Conservation (phyloP, 148 eudicot species). For the Pouteria glomerata region DNA sequence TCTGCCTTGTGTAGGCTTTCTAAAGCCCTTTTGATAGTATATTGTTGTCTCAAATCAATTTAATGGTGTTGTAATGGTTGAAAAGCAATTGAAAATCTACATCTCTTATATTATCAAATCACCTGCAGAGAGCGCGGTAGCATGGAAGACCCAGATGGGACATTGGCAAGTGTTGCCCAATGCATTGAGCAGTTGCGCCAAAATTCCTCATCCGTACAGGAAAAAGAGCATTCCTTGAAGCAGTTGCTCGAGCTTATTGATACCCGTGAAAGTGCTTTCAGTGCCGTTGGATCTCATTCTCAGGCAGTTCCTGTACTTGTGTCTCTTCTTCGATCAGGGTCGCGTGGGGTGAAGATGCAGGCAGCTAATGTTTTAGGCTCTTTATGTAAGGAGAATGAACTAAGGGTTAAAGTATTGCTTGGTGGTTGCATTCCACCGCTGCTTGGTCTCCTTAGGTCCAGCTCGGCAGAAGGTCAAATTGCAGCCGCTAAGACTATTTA, state of each 20-base stretch:
- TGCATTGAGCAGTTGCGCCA: conserved; percentile 97
- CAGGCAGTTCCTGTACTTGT: conserved; percentile 98
- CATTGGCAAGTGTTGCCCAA: conserved; percentile 95
- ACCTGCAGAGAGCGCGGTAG: conserved; percentile 80
- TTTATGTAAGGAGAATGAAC: conserved; percentile 95
- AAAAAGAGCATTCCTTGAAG: conserved; percentile 74
- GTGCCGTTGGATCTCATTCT: conserved; percentile 99
- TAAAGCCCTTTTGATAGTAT: background rate
- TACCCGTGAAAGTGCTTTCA: conserved; percentile 88
- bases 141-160: conserved; percentile 99
- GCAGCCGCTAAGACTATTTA: conserved; percentile 88
- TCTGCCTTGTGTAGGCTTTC: background rate
- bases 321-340: conserved; percentile 89
- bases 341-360: conserved; percentile 75
- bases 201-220: conserved; percentile 68
- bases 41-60: conserved; percentile 1
- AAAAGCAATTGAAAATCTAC: background rate
- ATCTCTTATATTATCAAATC: conserved; percentile 8
- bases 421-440: conserved; percentile 99
- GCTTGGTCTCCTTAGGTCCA: conserved; percentile 87
- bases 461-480: conserved; percentile 84
- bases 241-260: conserved; percentile 83
- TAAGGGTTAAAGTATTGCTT: conserved; percentile 83
- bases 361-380: conserved; percentile 92
- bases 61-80: background rate